Conservation (phyloP, 129 eudicot species). For the Smallanthus sonchifolius region DNA sequence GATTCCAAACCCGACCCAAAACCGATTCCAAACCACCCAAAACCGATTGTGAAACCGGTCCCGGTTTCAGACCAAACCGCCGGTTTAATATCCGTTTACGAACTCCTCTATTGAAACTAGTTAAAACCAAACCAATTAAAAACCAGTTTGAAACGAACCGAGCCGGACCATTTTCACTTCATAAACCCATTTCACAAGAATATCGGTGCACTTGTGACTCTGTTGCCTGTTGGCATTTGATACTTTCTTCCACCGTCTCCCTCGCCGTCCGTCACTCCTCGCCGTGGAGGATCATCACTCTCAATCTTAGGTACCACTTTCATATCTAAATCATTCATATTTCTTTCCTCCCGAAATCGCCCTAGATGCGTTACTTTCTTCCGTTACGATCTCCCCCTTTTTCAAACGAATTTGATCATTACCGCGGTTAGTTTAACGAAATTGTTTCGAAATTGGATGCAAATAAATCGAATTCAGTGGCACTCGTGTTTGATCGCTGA, state of each 20-base stretch:
- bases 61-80: too few species aligned
- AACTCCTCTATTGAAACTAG: too few species aligned
- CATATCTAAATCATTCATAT: background rate
- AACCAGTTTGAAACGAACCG: too few species aligned
- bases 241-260: constrained; percentile 23
- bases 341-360: background rate
- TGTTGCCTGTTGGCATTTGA: background rate
- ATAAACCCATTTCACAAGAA: too few species aligned
- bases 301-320: constrained; percentile 20
- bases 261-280: constrained; percentile 15
- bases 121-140: too few species aligned
- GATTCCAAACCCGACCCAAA: too few species aligned
- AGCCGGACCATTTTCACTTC: too few species aligned
- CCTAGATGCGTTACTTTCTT: background rate
- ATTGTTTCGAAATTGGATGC: background rate
- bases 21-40: too few species aligned
- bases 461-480: background rate
- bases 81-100: too few species aligned
- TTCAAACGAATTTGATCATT: constrained; percentile 14
- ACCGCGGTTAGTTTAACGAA: background rate
- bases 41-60: too few species aligned
- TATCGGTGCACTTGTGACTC: background rate
- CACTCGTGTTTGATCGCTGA: constrained; percentile 4
- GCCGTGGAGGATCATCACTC: constrained; percentile 21
- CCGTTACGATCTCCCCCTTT: constrained; percentile 1